A percentile compares a stretch with the other conserved stretches of the same genome.
Conservation (phyloP, 208 protist genomes). For the Trypanosoma rangeli region DNA sequence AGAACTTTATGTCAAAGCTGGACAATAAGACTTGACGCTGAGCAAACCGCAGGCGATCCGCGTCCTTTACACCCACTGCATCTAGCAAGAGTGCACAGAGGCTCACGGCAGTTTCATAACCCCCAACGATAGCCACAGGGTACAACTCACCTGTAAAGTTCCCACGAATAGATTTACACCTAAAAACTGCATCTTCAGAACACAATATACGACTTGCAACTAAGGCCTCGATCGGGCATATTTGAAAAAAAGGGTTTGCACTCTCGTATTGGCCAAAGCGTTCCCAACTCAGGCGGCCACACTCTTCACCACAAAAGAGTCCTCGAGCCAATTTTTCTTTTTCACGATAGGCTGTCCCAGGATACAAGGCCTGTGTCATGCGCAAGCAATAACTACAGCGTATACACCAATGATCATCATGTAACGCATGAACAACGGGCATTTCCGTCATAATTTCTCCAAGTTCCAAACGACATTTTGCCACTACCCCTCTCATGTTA, state of each 20-base stretch:
- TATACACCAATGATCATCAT: constrained; percentile 66
- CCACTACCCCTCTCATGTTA: constrained; percentile 29
- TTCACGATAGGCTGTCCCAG: constrained; percentile 53
- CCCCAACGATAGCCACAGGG: constrained; percentile 50
- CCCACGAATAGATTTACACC: constrained; percentile 1
- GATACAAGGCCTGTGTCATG: constrained; percentile 67
- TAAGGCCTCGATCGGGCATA: constrained; percentile 82
- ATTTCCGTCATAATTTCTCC: constrained; percentile 64
- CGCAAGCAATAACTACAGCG: constrained; percentile 83
- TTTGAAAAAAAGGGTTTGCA: constrained; percentile 72
- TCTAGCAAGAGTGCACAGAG: constrained; percentile 62
- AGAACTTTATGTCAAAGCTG: constrained; percentile 60
- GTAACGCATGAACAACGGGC: constrained; percentile 58
- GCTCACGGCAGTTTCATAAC: constrained; percentile 67
- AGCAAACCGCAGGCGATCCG: constrained; percentile 68
- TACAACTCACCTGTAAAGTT: constrained; percentile 64
- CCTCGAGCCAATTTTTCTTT: constrained; percentile 63
- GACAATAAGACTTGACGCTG: constrained; percentile 74
- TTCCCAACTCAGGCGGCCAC: constrained; percentile 61
- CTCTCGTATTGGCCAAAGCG: constrained; percentile 70
- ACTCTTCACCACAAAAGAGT: constrained; percentile 80
- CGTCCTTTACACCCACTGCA: constrained; percentile 47
- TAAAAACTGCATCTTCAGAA: constrained; percentile 8
- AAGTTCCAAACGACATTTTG: constrained; percentile 39
- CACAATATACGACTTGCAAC: constrained; percentile 66